Percentiles rank a stretch among this genome's conserved stretches.
phyloP scores from a whole-genome alignment of 2,329 filamentous ascomycete species.

The Beauveria brongniartii region DNA sequence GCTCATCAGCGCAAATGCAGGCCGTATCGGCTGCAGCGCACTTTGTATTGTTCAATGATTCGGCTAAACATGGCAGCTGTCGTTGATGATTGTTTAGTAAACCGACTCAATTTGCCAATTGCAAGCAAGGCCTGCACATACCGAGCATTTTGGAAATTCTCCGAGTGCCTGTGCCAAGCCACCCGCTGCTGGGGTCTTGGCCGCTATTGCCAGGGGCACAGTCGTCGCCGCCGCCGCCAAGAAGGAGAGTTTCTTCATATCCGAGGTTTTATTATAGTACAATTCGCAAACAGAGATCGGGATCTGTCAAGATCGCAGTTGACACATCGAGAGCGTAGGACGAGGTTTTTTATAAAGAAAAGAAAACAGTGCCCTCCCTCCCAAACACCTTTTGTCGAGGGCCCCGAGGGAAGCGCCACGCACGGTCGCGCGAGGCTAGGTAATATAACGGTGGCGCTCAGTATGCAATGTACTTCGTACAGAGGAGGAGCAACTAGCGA shows the following conservation, averaged over 20 bases:
- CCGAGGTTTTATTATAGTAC: too few relatives aligned
- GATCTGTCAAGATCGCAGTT: background rate
- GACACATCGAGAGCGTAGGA: background rate
- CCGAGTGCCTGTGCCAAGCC: background rate
- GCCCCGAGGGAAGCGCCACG: background rate
- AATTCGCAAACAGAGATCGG: background rate
- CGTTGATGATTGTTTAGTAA: background rate
- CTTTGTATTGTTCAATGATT: background rate
- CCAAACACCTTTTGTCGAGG: too few relatives aligned
- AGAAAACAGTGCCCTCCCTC: background rate
- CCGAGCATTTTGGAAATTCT: slow-evolving; percentile 4
- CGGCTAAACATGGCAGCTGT: background rate
- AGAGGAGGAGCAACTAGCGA: background rate
- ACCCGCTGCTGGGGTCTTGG: background rate
- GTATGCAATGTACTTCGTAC: too few relatives aligned
- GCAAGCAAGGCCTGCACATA: background rate
- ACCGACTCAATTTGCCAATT: background rate
- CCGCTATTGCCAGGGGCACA: background rate
- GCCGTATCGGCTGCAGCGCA: background rate
- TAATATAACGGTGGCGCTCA: background rate
- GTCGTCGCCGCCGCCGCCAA: background rate
- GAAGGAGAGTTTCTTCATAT: background rate
- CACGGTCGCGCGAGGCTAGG: background rate
- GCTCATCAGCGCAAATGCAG: slow-evolving; percentile 7
- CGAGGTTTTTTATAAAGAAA: background rate